phyloP scores from a whole-genome alignment of 768 basidiomycete genomes.

The Mycena maculata region DNA sequence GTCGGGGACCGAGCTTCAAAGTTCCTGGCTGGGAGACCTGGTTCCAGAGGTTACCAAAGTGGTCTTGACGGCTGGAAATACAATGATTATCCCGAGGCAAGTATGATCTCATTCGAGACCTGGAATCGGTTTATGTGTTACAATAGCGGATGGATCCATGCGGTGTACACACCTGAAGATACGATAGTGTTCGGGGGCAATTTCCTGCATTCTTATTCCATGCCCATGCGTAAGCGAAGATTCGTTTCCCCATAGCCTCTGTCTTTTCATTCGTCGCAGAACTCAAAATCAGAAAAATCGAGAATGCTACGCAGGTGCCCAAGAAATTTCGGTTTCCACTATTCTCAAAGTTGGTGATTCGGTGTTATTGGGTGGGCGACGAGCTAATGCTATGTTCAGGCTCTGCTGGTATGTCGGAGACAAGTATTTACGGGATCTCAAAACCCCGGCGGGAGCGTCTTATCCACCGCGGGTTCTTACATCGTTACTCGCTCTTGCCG shows the following conservation, averaged over 20 bases:
- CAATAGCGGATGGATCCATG: conserved; percentile 92
- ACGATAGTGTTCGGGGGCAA: conserved; percentile 98
- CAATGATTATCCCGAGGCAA: conserved; percentile 87
- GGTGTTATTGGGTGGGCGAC: conserved; percentile 21
- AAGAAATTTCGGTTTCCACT: conserved; percentile 91
- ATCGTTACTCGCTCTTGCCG: conserved; percentile 76
- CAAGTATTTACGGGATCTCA: conserved; percentile 80
- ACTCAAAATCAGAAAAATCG: conserved; percentile 89
- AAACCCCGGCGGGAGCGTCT: conserved; percentile 52
- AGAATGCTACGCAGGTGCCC: conserved; percentile 91
- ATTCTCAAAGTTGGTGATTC: conserved; percentile 72
- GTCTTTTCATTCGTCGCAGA: conserved; percentile 60
- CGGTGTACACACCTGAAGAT: conserved; percentile 94
- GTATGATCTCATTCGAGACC: not conserved
- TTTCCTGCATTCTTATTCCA: conserved; percentile 93
- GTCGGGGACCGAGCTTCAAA: conserved; percentile 93
- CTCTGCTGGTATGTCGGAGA: conserved; percentile 94
- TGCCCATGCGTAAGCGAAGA: conserved; percentile 76
- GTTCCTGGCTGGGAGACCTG: conserved; percentile 92
- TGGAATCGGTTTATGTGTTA: not conserved
- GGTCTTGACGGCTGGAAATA: conserved; percentile 79
- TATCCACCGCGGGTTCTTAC: conserved; percentile 69
- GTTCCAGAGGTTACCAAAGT: conserved; percentile 93
- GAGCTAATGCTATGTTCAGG: conserved; percentile 52
- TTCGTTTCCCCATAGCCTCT: conserved; percentile 14